Evolutionary conservation across 305 asterid genomes (phyloP).

Genomic region (Solanum hybrid): DNA sequence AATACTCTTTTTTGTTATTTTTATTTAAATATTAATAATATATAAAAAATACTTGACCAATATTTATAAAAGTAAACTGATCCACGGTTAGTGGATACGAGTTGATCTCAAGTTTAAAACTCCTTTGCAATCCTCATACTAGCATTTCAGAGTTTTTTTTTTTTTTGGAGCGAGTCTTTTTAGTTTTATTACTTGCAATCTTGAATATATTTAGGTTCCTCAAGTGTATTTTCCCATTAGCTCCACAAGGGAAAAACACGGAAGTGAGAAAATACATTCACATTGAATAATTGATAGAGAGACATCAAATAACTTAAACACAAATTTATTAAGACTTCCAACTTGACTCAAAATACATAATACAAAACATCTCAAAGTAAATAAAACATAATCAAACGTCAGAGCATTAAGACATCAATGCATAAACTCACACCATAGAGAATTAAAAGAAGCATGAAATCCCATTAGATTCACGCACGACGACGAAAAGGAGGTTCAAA

Average conservation of each 20-base stretch:
- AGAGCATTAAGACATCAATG: not conserved
- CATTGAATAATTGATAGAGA: not conserved
- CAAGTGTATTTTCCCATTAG: not conserved
- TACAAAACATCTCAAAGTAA: not conserved
- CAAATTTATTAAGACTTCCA: not conserved
- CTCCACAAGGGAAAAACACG: not conserved
- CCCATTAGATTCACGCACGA: constrained; percentile 32
- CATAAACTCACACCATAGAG: not conserved
- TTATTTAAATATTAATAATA: no score
- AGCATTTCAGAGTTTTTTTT: no score
- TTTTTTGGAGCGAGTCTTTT: no score
- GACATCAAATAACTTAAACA: not conserved
- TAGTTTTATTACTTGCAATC: no score
- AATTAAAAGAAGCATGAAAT: not conserved
- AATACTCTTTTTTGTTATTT: no score
- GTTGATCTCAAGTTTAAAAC: no score
- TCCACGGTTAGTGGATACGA: no score
- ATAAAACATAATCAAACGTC: not conserved
- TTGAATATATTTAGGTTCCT: no score
- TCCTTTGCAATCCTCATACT: no score
- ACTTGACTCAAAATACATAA: not conserved
- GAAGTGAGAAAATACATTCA: not conserved
- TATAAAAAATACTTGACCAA: no score
- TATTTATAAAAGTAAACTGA: no score
- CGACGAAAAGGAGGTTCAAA: not conserved